phyloP scores from a whole-genome alignment of 2,329 filamentous ascomycete species.

The Samsoniella hepiali region DNA sequence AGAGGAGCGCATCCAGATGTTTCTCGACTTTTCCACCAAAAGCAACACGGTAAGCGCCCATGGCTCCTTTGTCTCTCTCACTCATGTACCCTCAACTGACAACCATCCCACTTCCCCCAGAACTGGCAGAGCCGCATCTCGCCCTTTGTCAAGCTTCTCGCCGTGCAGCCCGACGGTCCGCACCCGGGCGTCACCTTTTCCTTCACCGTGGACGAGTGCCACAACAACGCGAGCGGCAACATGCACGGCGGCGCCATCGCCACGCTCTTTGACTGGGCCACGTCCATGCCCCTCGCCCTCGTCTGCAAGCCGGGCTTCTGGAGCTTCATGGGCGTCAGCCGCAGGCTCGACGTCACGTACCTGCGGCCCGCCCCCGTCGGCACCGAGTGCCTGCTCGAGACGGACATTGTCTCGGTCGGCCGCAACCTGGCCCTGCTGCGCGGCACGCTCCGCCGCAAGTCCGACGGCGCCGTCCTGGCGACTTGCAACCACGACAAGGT shows the following conservation, averaged over 20 bases:
- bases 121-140: conserved; percentile 44
- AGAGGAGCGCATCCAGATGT: conserved; percentile 2
- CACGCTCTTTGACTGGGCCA: conserved; percentile 65
- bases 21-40: background rate
- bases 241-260: conserved; percentile 63
- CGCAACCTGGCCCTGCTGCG: conserved; percentile 50
- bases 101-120: conserved; percentile 27
- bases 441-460: conserved; percentile 52
- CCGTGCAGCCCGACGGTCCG: conserved; percentile 32
- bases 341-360: conserved; percentile 65
- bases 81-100: background rate
- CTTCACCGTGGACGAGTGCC: conserved; percentile 46
- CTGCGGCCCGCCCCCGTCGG: conserved; percentile 58
- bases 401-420: conserved; percentile 57
- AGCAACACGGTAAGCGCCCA: background rate
- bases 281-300: conserved; percentile 55
- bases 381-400: conserved; percentile 49
- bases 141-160: conserved; percentile 40
- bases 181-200: conserved; percentile 43
- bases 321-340: conserved; percentile 59
- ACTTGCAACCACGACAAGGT: conserved; percentile 64
- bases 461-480: conserved; percentile 51
- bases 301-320: conserved; percentile 59
- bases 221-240: conserved; percentile 53
- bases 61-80: background rate